These are phyloP conservation scores for Sonneratia caseolaris DNA, from an alignment of 345 rosid species.

Conservation along the genomic window DNA sequence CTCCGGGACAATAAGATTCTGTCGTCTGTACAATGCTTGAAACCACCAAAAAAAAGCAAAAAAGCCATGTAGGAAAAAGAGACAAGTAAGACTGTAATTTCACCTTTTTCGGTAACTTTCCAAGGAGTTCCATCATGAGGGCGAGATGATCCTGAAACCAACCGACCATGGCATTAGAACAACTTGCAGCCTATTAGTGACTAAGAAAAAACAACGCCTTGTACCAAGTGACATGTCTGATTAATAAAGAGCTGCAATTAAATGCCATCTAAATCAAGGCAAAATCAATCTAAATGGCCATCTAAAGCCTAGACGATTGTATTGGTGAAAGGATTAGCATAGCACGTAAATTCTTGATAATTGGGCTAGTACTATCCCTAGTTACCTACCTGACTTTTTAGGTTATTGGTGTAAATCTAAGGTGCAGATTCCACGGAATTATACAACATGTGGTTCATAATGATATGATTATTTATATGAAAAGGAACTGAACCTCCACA, in stretches of 20 bases:
- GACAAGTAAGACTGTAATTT: background rate
- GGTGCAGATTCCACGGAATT: background rate
- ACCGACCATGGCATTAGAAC: slow-evolving; percentile 2
- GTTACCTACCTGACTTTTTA: too few relatives aligned
- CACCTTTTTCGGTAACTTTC: slow-evolving; percentile 95
- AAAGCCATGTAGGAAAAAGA: slow-evolving; percentile 1
- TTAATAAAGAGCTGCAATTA: background rate
- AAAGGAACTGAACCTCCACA: too few relatives aligned
- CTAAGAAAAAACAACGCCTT: background rate
- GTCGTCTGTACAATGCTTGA: background rate
- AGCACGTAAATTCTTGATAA: background rate
- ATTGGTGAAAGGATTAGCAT: background rate
- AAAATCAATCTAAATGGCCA: too few relatives aligned
- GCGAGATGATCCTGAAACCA: slow-evolving; percentile 93
- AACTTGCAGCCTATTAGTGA: background rate
- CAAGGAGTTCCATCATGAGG: slow-evolving; percentile 94
- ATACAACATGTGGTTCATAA: too few relatives aligned
- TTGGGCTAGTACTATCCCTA: background rate
- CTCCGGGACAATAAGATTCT: background rate
- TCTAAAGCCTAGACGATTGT: background rate
- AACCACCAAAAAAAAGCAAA: too few relatives aligned
- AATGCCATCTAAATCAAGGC: too few relatives aligned
- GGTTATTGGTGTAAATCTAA: background rate
- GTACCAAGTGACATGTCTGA: background rate
- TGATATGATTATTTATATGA: too few relatives aligned